A percentile compares a stretch with the other conserved stretches of the same genome.
Evolutionary conservation across 495 filamentous ascomycete species (phyloP).

Genomic region (Talaromyces proteolyticus): DNA sequence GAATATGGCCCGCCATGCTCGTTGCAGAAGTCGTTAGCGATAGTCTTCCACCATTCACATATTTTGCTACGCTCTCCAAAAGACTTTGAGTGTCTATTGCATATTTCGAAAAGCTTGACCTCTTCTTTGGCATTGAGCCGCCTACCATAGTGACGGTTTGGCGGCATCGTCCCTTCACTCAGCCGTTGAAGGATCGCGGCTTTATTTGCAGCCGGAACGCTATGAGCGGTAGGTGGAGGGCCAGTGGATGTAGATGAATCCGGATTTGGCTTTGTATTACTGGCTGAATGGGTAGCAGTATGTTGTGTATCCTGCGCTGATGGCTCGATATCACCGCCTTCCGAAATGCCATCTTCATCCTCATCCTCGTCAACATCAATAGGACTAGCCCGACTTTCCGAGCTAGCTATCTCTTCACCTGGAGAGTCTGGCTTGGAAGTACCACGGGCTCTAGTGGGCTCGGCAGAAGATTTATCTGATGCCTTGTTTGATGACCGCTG

Average conservation of each 20-base stretch:
- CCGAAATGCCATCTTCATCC: not conserved
- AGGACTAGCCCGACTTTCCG: not conserved
- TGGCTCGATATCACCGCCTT: not conserved
- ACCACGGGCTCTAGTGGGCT: not conserved
- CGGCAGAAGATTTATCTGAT: not conserved
- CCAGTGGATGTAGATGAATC: not conserved
- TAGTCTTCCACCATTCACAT: slow-evolving; percentile 41
- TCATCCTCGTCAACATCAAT: not conserved
- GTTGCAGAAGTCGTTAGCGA: slow-evolving; percentile 33
- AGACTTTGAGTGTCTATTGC: slow-evolving; percentile 29
- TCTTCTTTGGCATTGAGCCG: slow-evolving; percentile 39
- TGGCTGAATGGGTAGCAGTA: not conserved
- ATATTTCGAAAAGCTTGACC: slow-evolving; percentile 37
- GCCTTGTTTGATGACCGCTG: no score
- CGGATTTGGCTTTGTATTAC: not conserved
- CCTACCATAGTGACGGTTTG: slow-evolving; percentile 37
- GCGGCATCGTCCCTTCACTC: no score
- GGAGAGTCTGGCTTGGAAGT: not conserved
- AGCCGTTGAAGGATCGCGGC: no score
- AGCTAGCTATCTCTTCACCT: not conserved
- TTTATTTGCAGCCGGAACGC: no score
- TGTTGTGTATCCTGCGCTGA: no score
- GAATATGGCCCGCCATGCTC: slow-evolving; percentile 36
- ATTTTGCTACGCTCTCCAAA: slow-evolving; percentile 42
- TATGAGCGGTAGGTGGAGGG: not conserved